These are phyloP conservation scores for Aspergillus intermedius DNA, from an alignment of 2,329 filamentous ascomycete genomes.

Conservation along the genomic window DNA sequence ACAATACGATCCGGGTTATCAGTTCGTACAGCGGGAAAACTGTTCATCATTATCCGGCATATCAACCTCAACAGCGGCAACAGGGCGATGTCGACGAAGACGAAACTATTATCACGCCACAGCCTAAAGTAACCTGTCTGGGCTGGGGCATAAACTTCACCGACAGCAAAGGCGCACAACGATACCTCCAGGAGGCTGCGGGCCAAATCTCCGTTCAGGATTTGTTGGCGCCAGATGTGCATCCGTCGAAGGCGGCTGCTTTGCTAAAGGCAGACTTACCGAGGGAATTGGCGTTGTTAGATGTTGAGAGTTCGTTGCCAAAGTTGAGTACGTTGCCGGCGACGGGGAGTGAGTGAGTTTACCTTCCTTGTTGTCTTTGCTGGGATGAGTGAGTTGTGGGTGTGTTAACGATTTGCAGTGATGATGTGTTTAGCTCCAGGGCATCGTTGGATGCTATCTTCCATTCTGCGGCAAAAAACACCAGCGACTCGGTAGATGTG, in stretches of 20 bases:
- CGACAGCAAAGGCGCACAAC: constrained; percentile 40
- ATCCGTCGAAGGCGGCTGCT: constrained; percentile 30
- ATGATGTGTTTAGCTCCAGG: constrained; percentile 61
- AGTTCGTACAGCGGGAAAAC: constrained; percentile 75
- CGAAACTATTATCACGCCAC: not conserved
- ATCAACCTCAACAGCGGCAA: constrained; percentile 4
- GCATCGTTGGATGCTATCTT: constrained; percentile 65
- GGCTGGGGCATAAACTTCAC: constrained; percentile 53
- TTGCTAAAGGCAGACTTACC: constrained; percentile 55
- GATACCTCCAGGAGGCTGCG: constrained; percentile 30
- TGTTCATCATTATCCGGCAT: constrained; percentile 59
- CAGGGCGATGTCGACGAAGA: constrained; percentile 9
- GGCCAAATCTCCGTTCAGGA: constrained; percentile 37
- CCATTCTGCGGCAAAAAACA: constrained; percentile 54
- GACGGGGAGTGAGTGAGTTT: constrained; percentile 52
- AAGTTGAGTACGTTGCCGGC: constrained; percentile 66
- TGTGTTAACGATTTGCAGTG: constrained; percentile 28
- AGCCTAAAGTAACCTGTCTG: constrained; percentile 38
- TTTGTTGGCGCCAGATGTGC: constrained; percentile 32
- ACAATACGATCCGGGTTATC: constrained; percentile 69
- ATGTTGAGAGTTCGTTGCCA: constrained; percentile 68
- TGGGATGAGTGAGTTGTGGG: too few species aligned
- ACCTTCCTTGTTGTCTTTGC: not conserved
- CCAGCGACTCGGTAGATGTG: constrained; percentile 70
- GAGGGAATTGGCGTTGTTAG: constrained; percentile 64